A percentile compares a stretch with the other conserved stretches of the same genome.
Conservation (phyloP, 495 filamentous ascomycete species). For the Trichoderma erinaceum region DNA sequence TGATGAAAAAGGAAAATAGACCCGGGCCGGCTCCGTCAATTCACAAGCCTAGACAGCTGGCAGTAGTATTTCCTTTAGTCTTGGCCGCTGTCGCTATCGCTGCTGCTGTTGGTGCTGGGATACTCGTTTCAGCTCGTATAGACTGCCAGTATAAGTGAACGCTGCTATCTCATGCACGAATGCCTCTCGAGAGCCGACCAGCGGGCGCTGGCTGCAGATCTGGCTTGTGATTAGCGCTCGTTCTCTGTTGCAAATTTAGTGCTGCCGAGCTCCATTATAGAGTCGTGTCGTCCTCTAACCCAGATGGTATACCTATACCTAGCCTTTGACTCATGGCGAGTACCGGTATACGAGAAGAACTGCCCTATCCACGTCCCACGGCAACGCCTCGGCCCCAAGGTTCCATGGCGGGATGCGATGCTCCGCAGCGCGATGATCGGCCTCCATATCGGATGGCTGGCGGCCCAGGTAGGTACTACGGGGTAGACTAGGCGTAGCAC, state of each 20-base stretch:
- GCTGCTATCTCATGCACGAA: background rate
- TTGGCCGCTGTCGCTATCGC: background rate
- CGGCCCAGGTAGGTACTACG: background rate
- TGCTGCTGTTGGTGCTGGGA: too few relatives aligned
- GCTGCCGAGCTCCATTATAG: background rate
- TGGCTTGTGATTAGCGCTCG: background rate
- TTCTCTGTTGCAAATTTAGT: background rate
- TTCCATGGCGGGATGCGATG: constrained; percentile 3
- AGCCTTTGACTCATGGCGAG: background rate
- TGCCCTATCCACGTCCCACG: background rate
- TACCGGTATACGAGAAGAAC: too few relatives aligned
- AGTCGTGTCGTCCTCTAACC: background rate
- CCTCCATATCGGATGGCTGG: constrained; percentile 7
- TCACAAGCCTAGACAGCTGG: too few relatives aligned
- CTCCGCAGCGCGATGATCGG: constrained; percentile 11
- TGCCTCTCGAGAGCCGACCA: background rate
- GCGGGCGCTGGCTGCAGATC: background rate
- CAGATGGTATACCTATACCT: background rate
- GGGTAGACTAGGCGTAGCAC: background rate
- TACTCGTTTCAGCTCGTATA: background rate
- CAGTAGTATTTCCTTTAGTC: background rate
- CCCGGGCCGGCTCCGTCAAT: too few relatives aligned
- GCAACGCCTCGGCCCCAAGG: background rate
- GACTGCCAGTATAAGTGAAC: background rate
- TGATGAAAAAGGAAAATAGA: too few relatives aligned